phyloP scores from a whole-genome alignment of 345 rosid species.

The Aquilaria sinensis region DNA sequence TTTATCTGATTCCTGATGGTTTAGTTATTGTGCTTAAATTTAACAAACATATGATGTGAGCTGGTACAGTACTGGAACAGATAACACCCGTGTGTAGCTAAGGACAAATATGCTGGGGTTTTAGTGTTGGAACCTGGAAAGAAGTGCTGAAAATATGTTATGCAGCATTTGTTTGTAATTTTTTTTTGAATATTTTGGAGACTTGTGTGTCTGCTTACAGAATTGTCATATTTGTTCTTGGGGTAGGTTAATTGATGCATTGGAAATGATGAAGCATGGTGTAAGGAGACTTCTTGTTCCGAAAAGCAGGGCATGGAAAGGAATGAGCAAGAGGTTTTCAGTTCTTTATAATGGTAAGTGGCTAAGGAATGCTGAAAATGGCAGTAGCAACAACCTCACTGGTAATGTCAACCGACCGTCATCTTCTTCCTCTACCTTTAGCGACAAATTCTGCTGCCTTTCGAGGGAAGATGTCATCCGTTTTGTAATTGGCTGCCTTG shows the following conservation, averaged over 20 bases:
- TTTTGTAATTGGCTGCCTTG: conserved; percentile 91
- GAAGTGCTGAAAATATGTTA: background rate
- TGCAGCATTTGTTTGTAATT: background rate
- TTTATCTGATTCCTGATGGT: no score
- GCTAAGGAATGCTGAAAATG: conserved; percentile 75
- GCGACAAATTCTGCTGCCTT: conserved; percentile 87
- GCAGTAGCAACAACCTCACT: conserved; percentile 49
- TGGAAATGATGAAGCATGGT: conserved; percentile 99
- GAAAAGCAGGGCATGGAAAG: conserved; percentile 74
- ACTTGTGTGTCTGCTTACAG: conserved; percentile 6
- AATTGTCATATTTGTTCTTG: conserved; percentile 11
- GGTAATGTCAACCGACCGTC: conserved; percentile 43
- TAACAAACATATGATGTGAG: no score
- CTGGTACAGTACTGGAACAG: no score
- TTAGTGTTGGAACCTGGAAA: background rate
- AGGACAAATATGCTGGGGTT: no score
- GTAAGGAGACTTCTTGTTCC: conserved; percentile 85
- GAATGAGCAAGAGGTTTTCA: conserved; percentile 96
- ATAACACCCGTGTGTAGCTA: no score
- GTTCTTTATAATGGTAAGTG: conserved; percentile 76
- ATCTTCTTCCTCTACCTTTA: conserved; percentile 46
- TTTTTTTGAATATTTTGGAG: background rate
- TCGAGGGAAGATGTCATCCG: conserved; percentile 92
- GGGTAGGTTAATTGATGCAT: conserved; percentile 80
- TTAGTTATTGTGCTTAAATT: no score